phyloP scores from a whole-genome alignment of 768 basidiomycete genomes.

The Russula dissimulans region DNA sequence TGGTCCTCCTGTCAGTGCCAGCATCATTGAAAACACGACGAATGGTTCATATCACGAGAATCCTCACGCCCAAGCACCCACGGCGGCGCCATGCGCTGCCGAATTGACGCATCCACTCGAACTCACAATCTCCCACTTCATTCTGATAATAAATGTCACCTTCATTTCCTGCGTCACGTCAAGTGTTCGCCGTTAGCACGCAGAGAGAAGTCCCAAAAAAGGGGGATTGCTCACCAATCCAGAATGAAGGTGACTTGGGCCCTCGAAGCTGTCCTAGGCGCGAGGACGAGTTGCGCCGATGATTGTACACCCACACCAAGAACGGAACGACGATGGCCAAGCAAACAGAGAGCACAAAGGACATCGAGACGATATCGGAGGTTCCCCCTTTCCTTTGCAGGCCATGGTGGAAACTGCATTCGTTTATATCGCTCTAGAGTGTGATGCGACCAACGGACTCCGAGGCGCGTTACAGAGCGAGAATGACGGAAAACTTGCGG shows the following conservation, averaged over 20 bases:
- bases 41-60: not conserved
- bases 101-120: constrained; percentile 9
- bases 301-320: not conserved
- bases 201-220: not conserved
- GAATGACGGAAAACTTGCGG: too few species aligned
- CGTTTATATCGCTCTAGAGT: not conserved
- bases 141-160: constrained; percentile 17
- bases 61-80: constrained; percentile 17
- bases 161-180: constrained; percentile 20
- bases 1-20: not conserved
- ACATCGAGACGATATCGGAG: not conserved
- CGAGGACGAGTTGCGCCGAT: not conserved
- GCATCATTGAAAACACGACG: not conserved
- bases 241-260: constrained; percentile 1
- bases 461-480: too few species aligned
- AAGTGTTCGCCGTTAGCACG: not conserved
- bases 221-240: not conserved
- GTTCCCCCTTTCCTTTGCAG: not conserved
- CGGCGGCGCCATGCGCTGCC: constrained; percentile 16
- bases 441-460: not conserved
- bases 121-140: constrained; percentile 22
- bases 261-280: constrained; percentile 1
- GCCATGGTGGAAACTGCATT: not conserved
- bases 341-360: not conserved
- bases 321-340: not conserved